Evolutionary conservation across 148 eudicot genomes (phyloP).

Genomic region (Rhododendron williamsianum): DNA sequence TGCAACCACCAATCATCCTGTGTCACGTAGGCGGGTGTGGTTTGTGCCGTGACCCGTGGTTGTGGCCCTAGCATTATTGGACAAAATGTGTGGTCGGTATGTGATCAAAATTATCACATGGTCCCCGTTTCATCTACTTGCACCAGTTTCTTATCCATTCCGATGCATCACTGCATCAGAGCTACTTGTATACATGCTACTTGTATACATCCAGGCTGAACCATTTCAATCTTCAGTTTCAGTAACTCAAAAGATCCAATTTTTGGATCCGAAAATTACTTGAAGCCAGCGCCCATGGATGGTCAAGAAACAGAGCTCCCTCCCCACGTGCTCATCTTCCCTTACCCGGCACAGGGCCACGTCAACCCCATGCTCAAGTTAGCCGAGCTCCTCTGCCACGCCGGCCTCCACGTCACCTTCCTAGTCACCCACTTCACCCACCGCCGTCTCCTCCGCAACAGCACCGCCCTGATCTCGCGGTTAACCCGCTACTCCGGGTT

Average conservation of each 20-base stretch:
- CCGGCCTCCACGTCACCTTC: constrained; percentile 25
- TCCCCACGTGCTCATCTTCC: constrained; percentile 33
- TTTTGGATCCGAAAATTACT: neutral
- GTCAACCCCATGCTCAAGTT: constrained; percentile 21
- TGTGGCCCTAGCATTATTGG: too few species aligned
- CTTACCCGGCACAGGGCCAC: constrained; percentile 49
- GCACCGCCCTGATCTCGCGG: constrained; percentile 6
- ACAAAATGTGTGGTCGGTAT: too few species aligned
- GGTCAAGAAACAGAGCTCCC: neutral
- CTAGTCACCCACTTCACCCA: constrained; percentile 15
- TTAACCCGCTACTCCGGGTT: constrained; percentile 20
- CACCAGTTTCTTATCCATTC: too few species aligned
- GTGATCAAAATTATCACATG: too few species aligned
- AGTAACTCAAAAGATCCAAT: too few species aligned
- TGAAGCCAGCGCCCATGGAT: neutral
- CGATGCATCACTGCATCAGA: too few species aligned
- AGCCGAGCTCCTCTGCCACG: constrained; percentile 29
- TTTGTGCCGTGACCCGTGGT: too few species aligned
- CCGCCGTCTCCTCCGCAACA: constrained; percentile 19
- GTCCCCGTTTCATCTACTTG: too few species aligned
- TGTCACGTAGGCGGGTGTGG: too few species aligned
- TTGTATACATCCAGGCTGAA: too few species aligned
- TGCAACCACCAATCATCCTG: too few species aligned
- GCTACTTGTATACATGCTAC: too few species aligned
- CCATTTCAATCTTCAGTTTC: neutral